Evolutionary conservation across 139 green algal species (phyloP), one percentile per base, ranked within the genome.

Genomic region (Nannochloris sp.): DNA sequence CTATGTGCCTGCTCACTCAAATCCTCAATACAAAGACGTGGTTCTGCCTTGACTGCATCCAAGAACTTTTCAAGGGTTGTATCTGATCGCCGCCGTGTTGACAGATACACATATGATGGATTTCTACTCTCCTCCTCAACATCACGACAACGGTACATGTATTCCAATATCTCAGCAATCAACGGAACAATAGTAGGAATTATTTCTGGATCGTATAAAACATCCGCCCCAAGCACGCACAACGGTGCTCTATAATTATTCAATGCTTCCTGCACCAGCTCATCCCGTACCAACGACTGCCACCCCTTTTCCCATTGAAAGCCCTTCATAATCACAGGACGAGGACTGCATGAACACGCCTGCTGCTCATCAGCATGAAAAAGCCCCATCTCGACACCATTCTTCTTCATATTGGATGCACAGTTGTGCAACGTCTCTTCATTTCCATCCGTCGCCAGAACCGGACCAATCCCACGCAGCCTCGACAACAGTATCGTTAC

Each of bases 371-470:
- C 17, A 5, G 8, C 17, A 53, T 53, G 46, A 0, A 6, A 53
- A 10, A 11, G 6, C 46, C 46, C 46, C 17, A 53, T 36, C 13
- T 37, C 63, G 25, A 84, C 43, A 5, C 66, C 72, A 37, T 94
- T 94, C 8, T 83, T 50, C 4, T 9, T 6, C 58, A 91, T 48
- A 61, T 94, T 94, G 17, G 56, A 26, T 9, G 46, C 40, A 61
- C 81, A 90, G 65, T 93, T 93, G 14, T 59, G 48, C 3, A 91
- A 30, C 1, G 85, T 64, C 10, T 70, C 48, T 1, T 55, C 33
- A 61, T 88, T 71, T 40, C 81, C 85, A 58, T 94, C 87, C 1
- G 82, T 89, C 6, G 79, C 68, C n/a, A 75, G 26, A 40, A 89
- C 40, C 17, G 10, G 6, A 23, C 16, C 5, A 33, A 2, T 30